Percentiles rank a stretch among this genome's conserved stretches.
Conservation (phyloP, 1,139 yeast species). For the Saccharomycopsis phalli region DNA sequence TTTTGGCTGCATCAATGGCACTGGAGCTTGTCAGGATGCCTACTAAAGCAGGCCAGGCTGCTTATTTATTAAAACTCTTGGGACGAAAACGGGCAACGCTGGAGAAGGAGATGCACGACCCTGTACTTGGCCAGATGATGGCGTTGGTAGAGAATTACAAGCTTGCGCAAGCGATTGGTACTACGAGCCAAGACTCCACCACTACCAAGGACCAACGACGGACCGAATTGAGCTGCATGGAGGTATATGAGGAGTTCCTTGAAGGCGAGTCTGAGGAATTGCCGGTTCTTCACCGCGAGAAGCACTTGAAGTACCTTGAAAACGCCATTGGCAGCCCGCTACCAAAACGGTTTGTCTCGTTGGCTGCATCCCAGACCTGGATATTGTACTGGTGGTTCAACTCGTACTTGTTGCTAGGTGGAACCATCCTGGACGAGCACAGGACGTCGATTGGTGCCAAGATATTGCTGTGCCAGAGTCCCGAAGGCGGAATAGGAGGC, state of each 20-base stretch:
- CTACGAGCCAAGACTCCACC: not conserved
- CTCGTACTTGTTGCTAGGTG: slow-evolving; percentile 37
- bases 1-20: too few relatives aligned
- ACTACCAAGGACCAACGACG: slow-evolving; percentile 23
- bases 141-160: slow-evolving; percentile 16
- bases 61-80: slow-evolving; percentile 8
- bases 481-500: slow-evolving; percentile 62
- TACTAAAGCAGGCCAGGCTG: slow-evolving; percentile 2
- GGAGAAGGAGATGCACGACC: slow-evolving; percentile 7
- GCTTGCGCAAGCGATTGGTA: too few relatives aligned
- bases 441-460: slow-evolving; percentile 26
- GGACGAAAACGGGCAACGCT: slow-evolving; percentile 9
- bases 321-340: slow-evolving; percentile 36
- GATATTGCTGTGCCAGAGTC: slow-evolving; percentile 28
- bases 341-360: slow-evolving; percentile 38
- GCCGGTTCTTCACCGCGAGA: slow-evolving; percentile 26
- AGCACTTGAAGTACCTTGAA: slow-evolving; percentile 34
- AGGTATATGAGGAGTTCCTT: slow-evolving; percentile 24
- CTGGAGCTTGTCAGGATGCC: too few relatives aligned
- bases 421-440: slow-evolving; percentile 23
- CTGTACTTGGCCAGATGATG: slow-evolving; percentile 12
- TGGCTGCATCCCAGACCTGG: slow-evolving; percentile 94
- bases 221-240: slow-evolving; percentile 25
- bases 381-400: slow-evolving; percentile 76
- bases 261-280: slow-evolving; percentile 23